A percentile compares a stretch with the other conserved stretches of the same genome.
phyloP scores from a whole-genome alignment of 2,329 filamentous ascomycete species.

The Myriosclerotinia duriaeana region DNA sequence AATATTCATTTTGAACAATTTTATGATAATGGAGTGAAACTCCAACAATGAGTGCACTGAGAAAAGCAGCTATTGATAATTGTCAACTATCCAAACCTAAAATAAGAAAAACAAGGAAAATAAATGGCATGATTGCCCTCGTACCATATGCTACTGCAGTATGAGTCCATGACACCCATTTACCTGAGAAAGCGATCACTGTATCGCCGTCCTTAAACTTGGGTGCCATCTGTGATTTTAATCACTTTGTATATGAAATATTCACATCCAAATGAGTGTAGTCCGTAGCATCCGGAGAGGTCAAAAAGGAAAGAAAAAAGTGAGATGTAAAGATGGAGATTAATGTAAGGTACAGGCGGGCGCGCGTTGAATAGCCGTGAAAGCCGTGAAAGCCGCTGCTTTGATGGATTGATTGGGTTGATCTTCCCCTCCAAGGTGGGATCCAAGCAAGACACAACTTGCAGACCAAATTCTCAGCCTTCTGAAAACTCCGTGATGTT shows the following conservation, averaged over 20 bases:
- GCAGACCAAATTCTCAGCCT: constrained; percentile 8
- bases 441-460: neutral
- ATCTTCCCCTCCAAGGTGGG: neutral
- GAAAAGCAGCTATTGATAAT: constrained; percentile 65
- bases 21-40: constrained; percentile 86
- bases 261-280: constrained; percentile 38
- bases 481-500: constrained; percentile 5
- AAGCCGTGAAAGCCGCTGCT: constrained; percentile 4
- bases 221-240: constrained; percentile 44
- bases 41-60: constrained; percentile 82
- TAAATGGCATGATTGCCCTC: constrained; percentile 32
- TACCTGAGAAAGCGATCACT: constrained; percentile 70
- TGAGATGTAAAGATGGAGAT: constrained; percentile 1
- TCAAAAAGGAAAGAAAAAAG: constrained; percentile 11
- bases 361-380: neutral
- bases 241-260: constrained; percentile 24
- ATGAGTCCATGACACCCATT: constrained; percentile 88
- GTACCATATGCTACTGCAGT: constrained; percentile 78
- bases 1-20: constrained; percentile 96
- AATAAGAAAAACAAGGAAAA: neutral
- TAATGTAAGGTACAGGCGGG: constrained; percentile 18
- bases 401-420: neutral
- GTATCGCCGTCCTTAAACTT: constrained; percentile 64
- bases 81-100: constrained; percentile 27
- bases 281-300: constrained; percentile 35